Evolutionary conservation across 1,284 basidiomycete genomes (phyloP).

Genomic region (Malassezia obtusa): DNA sequence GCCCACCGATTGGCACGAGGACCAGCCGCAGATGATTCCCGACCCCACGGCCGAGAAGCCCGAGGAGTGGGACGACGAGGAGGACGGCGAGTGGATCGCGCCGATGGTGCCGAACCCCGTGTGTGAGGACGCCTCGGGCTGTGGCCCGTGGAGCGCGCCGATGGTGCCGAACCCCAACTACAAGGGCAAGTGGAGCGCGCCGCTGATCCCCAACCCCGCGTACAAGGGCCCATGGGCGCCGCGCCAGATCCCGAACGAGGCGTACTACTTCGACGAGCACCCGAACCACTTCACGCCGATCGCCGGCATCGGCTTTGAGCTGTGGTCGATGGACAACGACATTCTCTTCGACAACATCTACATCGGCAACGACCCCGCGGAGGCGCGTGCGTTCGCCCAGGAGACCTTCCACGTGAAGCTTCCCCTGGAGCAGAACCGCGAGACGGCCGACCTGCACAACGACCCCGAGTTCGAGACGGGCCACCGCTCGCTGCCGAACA

Average conservation of each 20-base stretch:
- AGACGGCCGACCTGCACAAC: conserved; percentile 20
- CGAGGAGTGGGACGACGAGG: conserved; percentile 99
- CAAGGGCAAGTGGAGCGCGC: conserved; percentile 89
- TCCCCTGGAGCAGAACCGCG: conserved; percentile 37
- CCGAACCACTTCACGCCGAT: conserved; percentile 64
- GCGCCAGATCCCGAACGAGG: conserved; percentile 59
- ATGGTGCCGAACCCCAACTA: conserved; percentile 92
- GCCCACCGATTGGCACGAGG: conserved; percentile 89
- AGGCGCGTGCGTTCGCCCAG: conserved; percentile 33
- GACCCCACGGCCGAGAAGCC: conserved; percentile 94
- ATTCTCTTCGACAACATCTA: conserved; percentile 48
- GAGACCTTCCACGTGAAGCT: conserved; percentile 42
- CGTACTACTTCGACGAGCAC: conserved; percentile 75
- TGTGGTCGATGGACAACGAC: conserved; percentile 48
- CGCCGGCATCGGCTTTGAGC: conserved; percentile 43
- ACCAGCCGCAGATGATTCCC: conserved; percentile 70
- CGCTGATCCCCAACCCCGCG: conserved; percentile 60
- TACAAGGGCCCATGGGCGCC: conserved; percentile 44
- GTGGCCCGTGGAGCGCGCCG: conserved; percentile 82
- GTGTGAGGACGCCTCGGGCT: conserved; percentile 78
- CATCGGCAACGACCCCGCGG: conserved; percentile 36
- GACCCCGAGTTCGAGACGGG: conserved; percentile 15
- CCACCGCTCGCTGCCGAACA: conserved; percentile 19
- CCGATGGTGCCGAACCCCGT: conserved; percentile 67
- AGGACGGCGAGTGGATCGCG: conserved; percentile 95